Conservation (phyloP, 2,329 filamentous ascomycete genomes). For the Colletotrichum camelliae region DNA sequence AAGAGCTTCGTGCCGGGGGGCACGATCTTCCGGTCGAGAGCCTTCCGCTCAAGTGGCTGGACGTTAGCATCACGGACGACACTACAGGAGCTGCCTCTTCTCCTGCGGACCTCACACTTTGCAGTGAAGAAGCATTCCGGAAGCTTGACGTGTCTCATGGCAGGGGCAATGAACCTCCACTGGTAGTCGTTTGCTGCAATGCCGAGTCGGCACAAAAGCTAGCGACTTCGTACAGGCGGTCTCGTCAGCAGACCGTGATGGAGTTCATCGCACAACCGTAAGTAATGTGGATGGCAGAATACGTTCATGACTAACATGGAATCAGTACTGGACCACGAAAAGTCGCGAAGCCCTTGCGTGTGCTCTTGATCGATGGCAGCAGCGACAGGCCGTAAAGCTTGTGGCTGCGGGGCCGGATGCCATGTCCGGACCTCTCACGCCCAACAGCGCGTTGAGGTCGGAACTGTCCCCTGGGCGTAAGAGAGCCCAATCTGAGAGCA, state of each 20-base stretch:
- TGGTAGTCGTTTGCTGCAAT: conserved; percentile 24
- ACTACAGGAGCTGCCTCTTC: not conserved
- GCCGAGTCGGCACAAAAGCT: conserved; percentile 23
- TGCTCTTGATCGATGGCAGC: conserved; percentile 21
- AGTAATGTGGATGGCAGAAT: not conserved
- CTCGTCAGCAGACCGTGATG: conserved; percentile 12
- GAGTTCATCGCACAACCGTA: conserved; percentile 27
- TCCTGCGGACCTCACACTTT: conserved; percentile 29
- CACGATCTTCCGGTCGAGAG: conserved; percentile 28
- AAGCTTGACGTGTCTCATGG: conserved; percentile 11
- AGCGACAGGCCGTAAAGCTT: not conserved
- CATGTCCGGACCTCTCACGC: not conserved
- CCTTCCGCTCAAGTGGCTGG: conserved; percentile 35
- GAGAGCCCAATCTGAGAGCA: conserved; percentile 12
- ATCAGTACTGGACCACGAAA: conserved; percentile 22
- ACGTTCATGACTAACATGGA: not conserved
- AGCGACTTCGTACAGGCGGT: conserved; percentile 2
- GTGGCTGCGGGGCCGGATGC: not conserved
- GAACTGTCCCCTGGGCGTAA: not conserved
- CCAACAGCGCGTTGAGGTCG: not conserved
- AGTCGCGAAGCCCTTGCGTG: conserved; percentile 21
- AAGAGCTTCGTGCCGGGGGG: conserved; percentile 22
- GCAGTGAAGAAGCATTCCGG: conserved; percentile 30
- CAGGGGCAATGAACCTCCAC: conserved; percentile 21
- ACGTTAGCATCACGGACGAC: conserved; percentile 29